Evolutionary conservation across 116 monocot species (phyloP).

Genomic region (Dioscorea cayenensis): DNA sequence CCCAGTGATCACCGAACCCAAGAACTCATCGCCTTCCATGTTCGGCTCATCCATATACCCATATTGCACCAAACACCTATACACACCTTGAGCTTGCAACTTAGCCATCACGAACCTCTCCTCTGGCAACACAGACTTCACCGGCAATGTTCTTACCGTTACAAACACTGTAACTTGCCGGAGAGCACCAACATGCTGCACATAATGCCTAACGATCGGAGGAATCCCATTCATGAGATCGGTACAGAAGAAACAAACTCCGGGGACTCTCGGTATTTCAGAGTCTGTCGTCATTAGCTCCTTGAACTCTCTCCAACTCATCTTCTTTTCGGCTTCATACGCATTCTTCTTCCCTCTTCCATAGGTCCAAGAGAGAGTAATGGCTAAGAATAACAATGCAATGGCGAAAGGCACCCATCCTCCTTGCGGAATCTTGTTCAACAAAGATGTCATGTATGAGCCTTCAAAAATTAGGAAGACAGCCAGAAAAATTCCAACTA

Average conservation of each 20-base stretch:
- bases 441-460: constrained; percentile 36
- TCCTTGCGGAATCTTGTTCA: constrained; percentile 36
- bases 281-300: constrained; percentile 13
- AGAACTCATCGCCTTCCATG: constrained; percentile 38
- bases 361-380: constrained; percentile 53
- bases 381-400: constrained; percentile 34
- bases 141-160: constrained; percentile 43
- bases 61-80: constrained; percentile 51
- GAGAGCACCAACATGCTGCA: constrained; percentile 32
- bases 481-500: constrained; percentile 16
- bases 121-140: constrained; percentile 30
- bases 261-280: constrained; percentile 21
- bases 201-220: constrained; percentile 51
- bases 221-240: constrained; percentile 59
- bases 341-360: constrained; percentile 46
- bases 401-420: constrained; percentile 68
- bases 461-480: constrained; percentile 39
- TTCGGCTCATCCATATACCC: constrained; percentile 53
- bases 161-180: constrained; percentile 39
- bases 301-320: constrained; percentile 21
- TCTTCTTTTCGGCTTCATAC: constrained; percentile 35
- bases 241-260: constrained; percentile 63
- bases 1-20: constrained; percentile 15
- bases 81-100: constrained; percentile 37
- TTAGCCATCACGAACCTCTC: constrained; percentile 39